Base-by-base conservation (phyloP, 208 protist species). In the Porcisia deanei region DNA sequence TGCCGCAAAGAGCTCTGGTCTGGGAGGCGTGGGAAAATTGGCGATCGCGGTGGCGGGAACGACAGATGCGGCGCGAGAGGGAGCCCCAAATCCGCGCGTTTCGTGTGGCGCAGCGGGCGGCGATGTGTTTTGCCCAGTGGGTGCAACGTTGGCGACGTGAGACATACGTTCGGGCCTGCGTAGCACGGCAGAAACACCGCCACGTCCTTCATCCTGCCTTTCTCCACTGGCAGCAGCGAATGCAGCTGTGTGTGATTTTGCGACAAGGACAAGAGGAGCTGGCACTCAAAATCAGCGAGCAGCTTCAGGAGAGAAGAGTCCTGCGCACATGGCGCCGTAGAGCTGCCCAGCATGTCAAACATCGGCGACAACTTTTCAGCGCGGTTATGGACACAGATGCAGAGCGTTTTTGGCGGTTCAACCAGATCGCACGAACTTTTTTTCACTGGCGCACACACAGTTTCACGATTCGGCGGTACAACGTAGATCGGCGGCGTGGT, bases 371-470 rank as follows among this genome's bases (percentile, higher is more conserved):
- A 0, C 49, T 47, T 4, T 43, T 54, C 37, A 47, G 70, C 1
- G 57, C 4, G 25, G 0, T 59, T 7, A 64, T 55, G 16, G 55
- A 80, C 12, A 30, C 25, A 1, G 37, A 66, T 22, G 83, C 83
- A 12, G 73, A 77, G 14, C 16, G 7, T 18, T 20, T 66, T 6
- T 37, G 37, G 0, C 71, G 63, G 43, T 37, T 76, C 2, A 76
- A 64, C 45, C 45, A 69, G 1, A 54, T 75, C 1, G 83, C 79
- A 1, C 75, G 75, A 9, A 67, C 68, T 3, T 87, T 87, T 65
- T 87, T 69, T 43, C 83, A 65, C 59, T 87, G 83, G 83, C 78
- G 79, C 41, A 77, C 79, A 25, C 66, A 68, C 20, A 25, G 30
- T 4, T 37, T 80, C 45, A 10, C 84, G 9, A 34, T 64, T 37